These are phyloP conservation scores for Colletotrichum cuscutae DNA, from an alignment of 2,329 filamentous ascomycete genomes.

Conservation along the genomic window DNA sequence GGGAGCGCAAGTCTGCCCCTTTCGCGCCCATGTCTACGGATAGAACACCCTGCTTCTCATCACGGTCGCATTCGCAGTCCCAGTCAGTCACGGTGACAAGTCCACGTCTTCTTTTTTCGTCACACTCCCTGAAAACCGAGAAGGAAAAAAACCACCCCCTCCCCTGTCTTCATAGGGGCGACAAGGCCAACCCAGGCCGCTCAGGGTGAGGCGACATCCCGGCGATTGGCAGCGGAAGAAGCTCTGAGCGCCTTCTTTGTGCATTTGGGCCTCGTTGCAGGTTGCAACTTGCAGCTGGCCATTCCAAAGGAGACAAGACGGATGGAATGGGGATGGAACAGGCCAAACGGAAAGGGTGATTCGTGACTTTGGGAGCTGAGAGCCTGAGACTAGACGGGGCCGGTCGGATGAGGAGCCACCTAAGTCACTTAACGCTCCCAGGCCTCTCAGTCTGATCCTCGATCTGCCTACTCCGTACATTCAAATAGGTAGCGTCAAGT, in stretches of 20 bases:
- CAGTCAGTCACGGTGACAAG: constrained; percentile 5
- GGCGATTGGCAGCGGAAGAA: constrained; percentile 26
- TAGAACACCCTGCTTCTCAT: background rate
- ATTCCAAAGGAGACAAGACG: constrained; percentile 4
- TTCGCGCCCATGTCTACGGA: background rate
- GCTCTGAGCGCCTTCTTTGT: constrained; percentile 19
- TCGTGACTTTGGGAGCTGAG: background rate
- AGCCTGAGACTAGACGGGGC: background rate
- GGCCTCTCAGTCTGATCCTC: background rate
- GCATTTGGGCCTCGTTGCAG: constrained; percentile 28
- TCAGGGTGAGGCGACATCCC: constrained; percentile 18
- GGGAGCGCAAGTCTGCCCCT: background rate
- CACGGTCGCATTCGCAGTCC: constrained; percentile 15
- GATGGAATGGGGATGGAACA: background rate
- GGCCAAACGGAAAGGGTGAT: constrained; percentile 9
- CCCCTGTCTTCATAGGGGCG: constrained; percentile 1
- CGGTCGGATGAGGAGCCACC: background rate
- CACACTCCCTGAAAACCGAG: background rate
- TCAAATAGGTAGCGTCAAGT: background rate
- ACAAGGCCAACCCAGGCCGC: constrained; percentile 22
- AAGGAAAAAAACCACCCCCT: background rate
- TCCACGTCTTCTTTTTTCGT: background rate
- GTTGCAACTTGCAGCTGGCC: constrained; percentile 25
- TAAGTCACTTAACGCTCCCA: background rate
- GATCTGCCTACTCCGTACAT: background rate